Percentiles rank a stretch among this genome's conserved stretches.
These are phyloP conservation scores for Ampelomyces quisqualis DNA, from an alignment of 2,329 filamentous ascomycete species.

Conservation along the genomic window DNA sequence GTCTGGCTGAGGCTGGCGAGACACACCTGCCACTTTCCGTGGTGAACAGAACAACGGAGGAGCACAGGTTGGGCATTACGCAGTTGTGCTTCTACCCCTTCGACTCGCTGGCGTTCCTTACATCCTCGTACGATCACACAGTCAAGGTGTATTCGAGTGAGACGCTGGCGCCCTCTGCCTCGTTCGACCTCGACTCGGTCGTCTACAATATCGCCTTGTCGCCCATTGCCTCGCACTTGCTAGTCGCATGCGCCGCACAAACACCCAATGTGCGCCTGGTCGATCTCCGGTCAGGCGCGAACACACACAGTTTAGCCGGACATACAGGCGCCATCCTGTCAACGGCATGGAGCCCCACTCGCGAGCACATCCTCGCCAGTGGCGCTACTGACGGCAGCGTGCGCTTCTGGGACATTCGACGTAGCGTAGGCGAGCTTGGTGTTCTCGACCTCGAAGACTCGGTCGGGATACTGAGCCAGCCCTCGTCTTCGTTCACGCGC, in stretches of 20 bases:
- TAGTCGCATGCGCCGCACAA: conserved; percentile 87
- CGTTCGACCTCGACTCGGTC: conserved; percentile 67
- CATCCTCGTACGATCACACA: conserved; percentile 74
- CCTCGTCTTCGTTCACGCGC: conserved; percentile 45
- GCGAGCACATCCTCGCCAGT: conserved; percentile 77
- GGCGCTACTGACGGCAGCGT: conserved; percentile 83
- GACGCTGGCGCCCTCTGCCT: conserved; percentile 60
- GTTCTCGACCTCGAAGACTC: conserved; percentile 83
- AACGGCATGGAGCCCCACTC: conserved; percentile 76
- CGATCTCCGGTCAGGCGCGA: conserved; percentile 79
- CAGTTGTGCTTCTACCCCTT: conserved; percentile 78
- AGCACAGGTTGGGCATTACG: conserved; percentile 71
- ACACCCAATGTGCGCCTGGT: conserved; percentile 81
- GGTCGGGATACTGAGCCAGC: conserved; percentile 61
- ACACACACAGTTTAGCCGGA: conserved; percentile 55
- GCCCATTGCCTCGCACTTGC: conserved; percentile 67
- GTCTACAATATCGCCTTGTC: conserved; percentile 79
- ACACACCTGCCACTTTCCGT: conserved; percentile 30
- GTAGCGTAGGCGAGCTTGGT: conserved; percentile 73
- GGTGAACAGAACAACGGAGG: conserved; percentile 32
- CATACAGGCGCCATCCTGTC: conserved; percentile 58
- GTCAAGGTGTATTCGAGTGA: conserved; percentile 74
- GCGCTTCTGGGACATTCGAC: conserved; percentile 83
- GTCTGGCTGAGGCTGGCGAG: conserved; percentile 16
- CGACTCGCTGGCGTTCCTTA: conserved; percentile 72